Base-by-base conservation (phyloP, 1,284 basidiomycete species). In the Apiotrichum gracile region DNA sequence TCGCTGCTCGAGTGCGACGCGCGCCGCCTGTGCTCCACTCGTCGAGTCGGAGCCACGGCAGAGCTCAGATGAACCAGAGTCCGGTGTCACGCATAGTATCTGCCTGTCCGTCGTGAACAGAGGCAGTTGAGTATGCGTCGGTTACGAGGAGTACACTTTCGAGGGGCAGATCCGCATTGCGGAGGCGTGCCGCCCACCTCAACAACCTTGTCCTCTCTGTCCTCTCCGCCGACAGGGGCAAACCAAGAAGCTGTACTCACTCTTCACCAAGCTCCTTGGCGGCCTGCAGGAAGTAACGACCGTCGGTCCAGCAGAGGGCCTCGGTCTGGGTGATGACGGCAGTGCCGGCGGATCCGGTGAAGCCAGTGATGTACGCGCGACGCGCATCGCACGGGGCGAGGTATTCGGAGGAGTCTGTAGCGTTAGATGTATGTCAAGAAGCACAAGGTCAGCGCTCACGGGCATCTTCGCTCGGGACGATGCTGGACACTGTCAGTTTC, bases 251-350 rank as follows among this genome's bases (percentile, higher is more conserved):
- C 13, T n/a, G 14, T 27, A 54, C 63, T 54, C 81, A 72, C 73
- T 68, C 88, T 82, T 80, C 66, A 66, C 94, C 90, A 45, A 98
- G 78, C 76, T 98, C 87, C 65, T 93, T 83, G 55, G 81, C 84
- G 0, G 93, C 94, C 75, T 97, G 94, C 14, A 96, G 77, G 68
- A 88, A 96, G 74, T 97, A 98, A 41, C 94, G 79, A 2, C 93
- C 93, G 76, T 97, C 93, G 2, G 92, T 96, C 72, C 73, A 74
- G 50, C 68, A 72, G 26, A 62, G 58, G 24, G 89, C 91, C 26
- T 83, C 78, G 26, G 83, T 78, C 46, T 78, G 72, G 0, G 90
- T 91, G 21, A 97, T 79, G 44, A 94, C 76, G 16, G 89, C 94
- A 63, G 82, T 87, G 57, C 88, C 93, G 56, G 93, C 91, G 21